Base-by-base conservation (phyloP, 331 rosid species). In the Spiraea crenata region DNA sequence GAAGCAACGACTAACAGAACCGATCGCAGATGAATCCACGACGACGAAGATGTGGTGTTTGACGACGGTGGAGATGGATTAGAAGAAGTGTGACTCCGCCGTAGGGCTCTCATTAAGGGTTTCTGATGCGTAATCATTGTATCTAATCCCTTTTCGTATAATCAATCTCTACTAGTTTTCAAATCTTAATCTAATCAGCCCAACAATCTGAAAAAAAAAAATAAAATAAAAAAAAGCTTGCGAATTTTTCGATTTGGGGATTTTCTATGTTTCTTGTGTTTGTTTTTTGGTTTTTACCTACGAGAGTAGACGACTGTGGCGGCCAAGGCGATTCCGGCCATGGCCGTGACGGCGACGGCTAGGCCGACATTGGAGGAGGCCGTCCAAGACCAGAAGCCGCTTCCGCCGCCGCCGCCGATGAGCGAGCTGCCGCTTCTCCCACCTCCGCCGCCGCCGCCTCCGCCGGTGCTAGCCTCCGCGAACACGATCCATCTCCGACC, bases 21-120 rank as follows among this genome's bases (percentile, higher is more conserved):
- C 88, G 96, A 92, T 83, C 96, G 92, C 88, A 92, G 73, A 79
- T 85, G 98, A 88, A 92, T 83, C 98, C 98, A 92, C 71, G 95
- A 89, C 60, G 90, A 76, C 44, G 96, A 82, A n/a, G 82, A 73
- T 3, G 65, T 60, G 65, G 69, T 51, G 14, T 74, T 74, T 65
- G 85, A 67, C 17, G 81, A 52, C 66, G 82, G 64, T 9, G 79
- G 73, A 70, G 74, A 48, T 4, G 79, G 20, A 62, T 62, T 62
- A 57, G 90, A 77, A 41, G 96, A 85, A 88, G 91, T 85, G 81
- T 77, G 86, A 78, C 92, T 81, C 85, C 95, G 88, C 74, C 86
- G 82, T 67, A 90, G 86, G 66, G 96, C 86, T 88, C 85, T 90
- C 98, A 86, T 90, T 85, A 86, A 89, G 61, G 80, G 77, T 74